phyloP scores from a whole-genome alignment of 768 basidiomycete genomes.

The Lactarius sp. region DNA sequence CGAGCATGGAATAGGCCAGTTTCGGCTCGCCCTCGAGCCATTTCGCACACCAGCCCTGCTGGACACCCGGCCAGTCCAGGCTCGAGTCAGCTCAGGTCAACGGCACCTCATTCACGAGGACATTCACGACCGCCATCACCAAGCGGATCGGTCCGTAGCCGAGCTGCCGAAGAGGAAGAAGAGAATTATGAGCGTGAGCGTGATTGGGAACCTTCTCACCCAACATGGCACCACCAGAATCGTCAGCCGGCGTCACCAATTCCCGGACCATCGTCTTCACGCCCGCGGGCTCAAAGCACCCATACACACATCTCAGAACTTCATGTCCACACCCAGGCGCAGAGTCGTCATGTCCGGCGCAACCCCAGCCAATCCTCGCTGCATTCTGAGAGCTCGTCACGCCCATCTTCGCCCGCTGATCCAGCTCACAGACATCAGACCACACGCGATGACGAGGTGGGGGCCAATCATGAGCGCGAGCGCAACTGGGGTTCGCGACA shows the following conservation, averaged over 20 bases:
- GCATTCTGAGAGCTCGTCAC: constrained; percentile 21
- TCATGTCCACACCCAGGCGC: constrained; percentile 35
- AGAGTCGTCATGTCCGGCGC: constrained; percentile 28
- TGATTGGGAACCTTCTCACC: constrained; percentile 1
- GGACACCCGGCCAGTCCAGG: constrained; percentile 33
- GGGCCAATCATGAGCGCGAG: constrained; percentile 49
- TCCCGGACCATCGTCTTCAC: constrained; percentile 7
- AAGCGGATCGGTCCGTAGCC: constrained; percentile 18
- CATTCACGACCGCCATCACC: constrained; percentile 20
- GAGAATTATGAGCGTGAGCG: constrained; percentile 1
- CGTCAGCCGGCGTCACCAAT: background rate
- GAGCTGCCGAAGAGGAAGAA: constrained; percentile 6
- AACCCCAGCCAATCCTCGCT: constrained; percentile 15
- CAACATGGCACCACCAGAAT: constrained; percentile 4
- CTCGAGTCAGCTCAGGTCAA: constrained; percentile 2
- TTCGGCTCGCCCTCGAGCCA: constrained; percentile 35
- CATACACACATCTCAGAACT: background rate
- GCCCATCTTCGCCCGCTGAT: constrained; percentile 9
- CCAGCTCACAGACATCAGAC: constrained; percentile 27
- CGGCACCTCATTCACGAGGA: constrained; percentile 10
- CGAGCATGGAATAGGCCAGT: constrained; percentile 46
- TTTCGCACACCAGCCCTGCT: constrained; percentile 29
- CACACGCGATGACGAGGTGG: constrained; percentile 31
- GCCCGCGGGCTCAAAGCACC: constrained; percentile 1
- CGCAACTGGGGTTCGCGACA: constrained; percentile 69